These are phyloP conservation scores for Colletotrichum musae DNA, from an alignment of 2,329 filamentous ascomycete genomes.

Conservation along the genomic window DNA sequence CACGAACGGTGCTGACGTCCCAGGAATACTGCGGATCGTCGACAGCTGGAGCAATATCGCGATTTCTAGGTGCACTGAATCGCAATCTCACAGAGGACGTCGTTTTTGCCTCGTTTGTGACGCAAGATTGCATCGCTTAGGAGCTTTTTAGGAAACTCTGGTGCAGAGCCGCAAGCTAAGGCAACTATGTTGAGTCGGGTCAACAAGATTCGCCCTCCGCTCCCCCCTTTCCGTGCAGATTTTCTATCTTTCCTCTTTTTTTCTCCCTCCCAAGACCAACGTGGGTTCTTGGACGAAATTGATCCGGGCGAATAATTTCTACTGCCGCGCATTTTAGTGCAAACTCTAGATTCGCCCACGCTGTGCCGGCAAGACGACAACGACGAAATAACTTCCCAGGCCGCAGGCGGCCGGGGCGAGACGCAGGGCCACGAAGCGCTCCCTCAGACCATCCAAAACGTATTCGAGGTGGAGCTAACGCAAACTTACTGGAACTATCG, in stretches of 20 bases:
- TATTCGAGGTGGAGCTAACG: slow-evolving; percentile 26
- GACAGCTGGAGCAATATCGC: background rate
- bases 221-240: too few relatives aligned
- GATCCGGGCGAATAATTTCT: background rate
- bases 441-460: slow-evolving; percentile 26
- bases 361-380: background rate
- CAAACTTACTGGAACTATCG: slow-evolving; percentile 23
- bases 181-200: background rate
- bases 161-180: slow-evolving; percentile 10
- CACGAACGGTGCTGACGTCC: slow-evolving; percentile 16
- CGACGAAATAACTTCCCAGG: slow-evolving; percentile 11
- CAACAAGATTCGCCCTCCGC: background rate
- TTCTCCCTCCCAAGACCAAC: background rate
- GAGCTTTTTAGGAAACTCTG: slow-evolving; percentile 10
- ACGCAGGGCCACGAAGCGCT: slow-evolving; percentile 1
- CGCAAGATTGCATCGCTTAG: background rate
- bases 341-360: too few relatives aligned
- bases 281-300: background rate
- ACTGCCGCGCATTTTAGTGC: slow-evolving; percentile 1
- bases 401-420: slow-evolving; percentile 12
- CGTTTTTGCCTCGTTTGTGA: slow-evolving; percentile 18
- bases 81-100: slow-evolving; percentile 12
- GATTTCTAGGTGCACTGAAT: background rate
- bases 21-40: background rate
- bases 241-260: background rate